Evolutionary conservation across 1,139 yeast species (phyloP).

Genomic region (Hyphopichia fennica): DNA sequence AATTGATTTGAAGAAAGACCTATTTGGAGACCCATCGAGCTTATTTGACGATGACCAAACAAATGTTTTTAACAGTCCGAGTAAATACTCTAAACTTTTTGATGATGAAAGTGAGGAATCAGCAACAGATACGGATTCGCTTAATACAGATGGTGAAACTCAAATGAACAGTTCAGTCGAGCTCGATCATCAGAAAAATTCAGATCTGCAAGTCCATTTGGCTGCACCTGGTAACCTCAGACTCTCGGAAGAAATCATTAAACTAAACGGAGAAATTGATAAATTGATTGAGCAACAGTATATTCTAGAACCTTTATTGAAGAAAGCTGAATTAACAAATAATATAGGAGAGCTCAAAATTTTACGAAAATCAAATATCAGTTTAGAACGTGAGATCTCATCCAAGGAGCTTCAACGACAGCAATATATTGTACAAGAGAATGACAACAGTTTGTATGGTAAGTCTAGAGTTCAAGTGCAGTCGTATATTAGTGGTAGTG

Average conservation of each 20-base stretch:
- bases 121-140: conserved; percentile 33
- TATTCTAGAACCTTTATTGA: conserved; percentile 64
- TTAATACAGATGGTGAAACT: conserved; percentile 21
- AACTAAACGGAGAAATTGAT: conserved; percentile 57
- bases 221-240: conserved; percentile 74
- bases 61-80: conserved; percentile 4
- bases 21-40: conserved; percentile 37
- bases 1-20: conserved; percentile 27
- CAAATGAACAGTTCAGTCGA: conserved; percentile 12
- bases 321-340: conserved; percentile 82
- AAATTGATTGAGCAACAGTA: conserved; percentile 60
- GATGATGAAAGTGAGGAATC: conserved; percentile 38
- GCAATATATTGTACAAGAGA: conserved; percentile 81
- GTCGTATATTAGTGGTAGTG: conserved; percentile 61
- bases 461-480: conserved; percentile 66
- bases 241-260: conserved; percentile 64
- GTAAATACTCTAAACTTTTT: conserved; percentile 29
- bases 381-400: conserved; percentile 68
- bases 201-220: conserved; percentile 32
- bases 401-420: conserved; percentile 73
- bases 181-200: conserved; percentile 5
- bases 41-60: conserved; percentile 23
- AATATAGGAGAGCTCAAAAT: conserved; percentile 69
- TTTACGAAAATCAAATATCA: conserved; percentile 61
- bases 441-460: conserved; percentile 74